Evolutionary conservation across 2,329 filamentous ascomycete genomes (phyloP), one percentile per base, ranked within the genome.

Genomic region (Thielaviopsis euricoi): DNA sequence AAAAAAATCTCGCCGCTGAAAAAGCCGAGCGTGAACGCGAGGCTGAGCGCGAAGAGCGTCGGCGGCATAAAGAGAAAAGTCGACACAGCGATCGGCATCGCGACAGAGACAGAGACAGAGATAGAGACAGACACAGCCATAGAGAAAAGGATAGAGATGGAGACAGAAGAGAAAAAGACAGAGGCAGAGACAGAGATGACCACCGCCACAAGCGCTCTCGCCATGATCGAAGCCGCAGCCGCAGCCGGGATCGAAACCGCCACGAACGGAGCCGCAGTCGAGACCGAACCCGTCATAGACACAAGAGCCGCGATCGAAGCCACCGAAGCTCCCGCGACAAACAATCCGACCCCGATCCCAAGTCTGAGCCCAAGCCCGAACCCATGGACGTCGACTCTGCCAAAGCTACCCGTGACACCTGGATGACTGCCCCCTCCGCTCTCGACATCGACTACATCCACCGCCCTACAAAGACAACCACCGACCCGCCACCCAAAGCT

Each of bases 371-470:
- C 19, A 33, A 25, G 25, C 19, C 21, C 33, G 37, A 54, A 2
- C 29, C 37, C n/a, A 15, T 17, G 21, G 23, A 46, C 21, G 21
- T 46, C 21, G 40, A 29, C 40, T 4, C 69, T 66, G 60, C 67
- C 70, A 25, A 22, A 49, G 29, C 23, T 10, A 55, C 29, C 23
- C 81, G 94, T 62, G 93, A 97, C 69, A 81, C 86, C 0, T 98
- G 94, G 90, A 98, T 98, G 93, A 85, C 89, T 60, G 85, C 85
- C 0, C 89, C 91, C 0, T 87, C 87, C 0, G 82, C 85, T 0
- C 71, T 95, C 40, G 85, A 90, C 56, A 76, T 97, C 59, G 90
- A 97, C 66, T 95, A 95, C 67, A 77, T 89, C 55, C 79, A 87
- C 66, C 76, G 80, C 61, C 76, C 80, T 61, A 74, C 72, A 3